Evolutionary conservation across 2,329 filamentous ascomycete genomes (phyloP), one percentile per base, ranked within the genome.

Genomic region (Microdochium nivale): DNA sequence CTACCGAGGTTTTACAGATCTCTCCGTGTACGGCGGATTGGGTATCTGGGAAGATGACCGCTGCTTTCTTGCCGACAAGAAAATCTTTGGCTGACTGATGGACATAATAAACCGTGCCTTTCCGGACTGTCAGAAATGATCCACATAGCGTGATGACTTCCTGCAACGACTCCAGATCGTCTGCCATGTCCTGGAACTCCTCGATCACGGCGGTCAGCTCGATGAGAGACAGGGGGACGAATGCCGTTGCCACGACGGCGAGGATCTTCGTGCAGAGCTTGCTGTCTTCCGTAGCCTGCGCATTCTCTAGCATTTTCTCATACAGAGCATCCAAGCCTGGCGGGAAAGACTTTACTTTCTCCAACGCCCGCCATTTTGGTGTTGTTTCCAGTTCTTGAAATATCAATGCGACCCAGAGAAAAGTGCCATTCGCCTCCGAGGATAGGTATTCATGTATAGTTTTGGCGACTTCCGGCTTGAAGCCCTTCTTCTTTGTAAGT

Each of bases 331-430:
- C 48, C 0, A 75, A 64, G 0, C 66, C 66, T 1, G 59, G 50
- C 3, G 46, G 46, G 7, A 16, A 27, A 3, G 46, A 27, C n/a
- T 47, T 3, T 3, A 16, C 24, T 3, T n/a, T 3, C 24, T 47
- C 3, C n/a, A 30, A 27, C 9, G 46, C 46, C 9, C 61, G 48
- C 49, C 55, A 53, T 16, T 43, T 33, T 7, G 53, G 14, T 3
- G 57, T 50, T 1, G 60, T 51, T 25, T 48, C 51, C 9, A 72
- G 65, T 9, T 61, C 53, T 55, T 69, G 51, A 51, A 60, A 70
- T 10, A 71, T 69, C 43, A 73, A 62, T 19, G 70, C 65, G 23
- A 72, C 71, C 71, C 69, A 75, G 27, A 76, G 67, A 50, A 74
- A 74, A 0, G 70, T 75, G n/a, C 59, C 65, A 25, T 67, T 53